Evolutionary conservation across 768 basidiomycete genomes (phyloP), one percentile per base, ranked within the genome.

Genomic region (Serendipita sp.): DNA sequence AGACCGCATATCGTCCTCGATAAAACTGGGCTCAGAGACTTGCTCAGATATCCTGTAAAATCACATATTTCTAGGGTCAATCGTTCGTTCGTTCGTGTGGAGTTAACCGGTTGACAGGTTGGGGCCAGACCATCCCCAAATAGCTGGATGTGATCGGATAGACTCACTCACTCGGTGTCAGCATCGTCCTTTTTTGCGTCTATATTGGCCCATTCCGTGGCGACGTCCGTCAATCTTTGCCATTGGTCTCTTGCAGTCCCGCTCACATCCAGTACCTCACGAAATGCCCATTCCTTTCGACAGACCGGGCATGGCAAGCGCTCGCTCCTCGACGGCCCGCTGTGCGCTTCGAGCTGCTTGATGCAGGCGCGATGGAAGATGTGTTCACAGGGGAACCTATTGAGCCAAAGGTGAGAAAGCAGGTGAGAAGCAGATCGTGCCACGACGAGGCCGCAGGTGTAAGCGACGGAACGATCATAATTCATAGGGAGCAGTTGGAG

Each of bases 311-410:
- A 60, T n/a, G 56, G n/a, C 34, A 60, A 60, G 37, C 28, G 56
- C 37, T 60, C 13, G 56, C 5, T 16, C 16, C 18, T 34, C 32
- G 34, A 7, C 48, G 1, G 18, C 48, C 8, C n/a, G 28, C 32
- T 37, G 56, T n/a, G 28, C 56, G 30, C 37, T n/a, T 60, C 56
- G 10, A 60, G 35, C 3, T 28, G 16, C 10, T 35, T 24, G 18
- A 60, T 60, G 56, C 56, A 60, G n/a, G 18, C 37, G 30, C 24
- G 28, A 35, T 60, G 56, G 34, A 30, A 60, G 16, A 37, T 60
- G 37, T 60, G 56, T 35, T 60, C 56, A 37, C 56, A 60, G 28
- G 56, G 56, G 18, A 60, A 60, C 28, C 56, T 60, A 41, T 41
- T 41, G 13, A 7, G 5, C 41, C 41, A 13, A 7, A 5, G 41